phyloP scores from a whole-genome alignment of 2,329 filamentous ascomycete genomes.

The Ophiocordyceps camponoti-saundersi region DNA sequence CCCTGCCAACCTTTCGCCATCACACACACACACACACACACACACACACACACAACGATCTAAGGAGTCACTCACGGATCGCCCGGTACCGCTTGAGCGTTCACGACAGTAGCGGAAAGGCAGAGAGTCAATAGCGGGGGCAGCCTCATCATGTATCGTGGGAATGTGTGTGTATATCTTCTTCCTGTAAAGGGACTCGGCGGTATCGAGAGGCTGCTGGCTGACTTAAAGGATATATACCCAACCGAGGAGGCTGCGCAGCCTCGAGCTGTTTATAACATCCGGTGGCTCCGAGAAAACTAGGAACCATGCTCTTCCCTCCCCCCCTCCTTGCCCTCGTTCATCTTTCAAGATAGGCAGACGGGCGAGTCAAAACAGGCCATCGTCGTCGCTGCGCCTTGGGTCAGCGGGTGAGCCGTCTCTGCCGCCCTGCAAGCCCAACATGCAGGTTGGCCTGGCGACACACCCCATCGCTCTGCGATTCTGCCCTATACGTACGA shows the following conservation, averaged over 20 bases:
- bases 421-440: background rate
- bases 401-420: background rate
- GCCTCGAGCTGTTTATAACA: background rate
- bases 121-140: background rate
- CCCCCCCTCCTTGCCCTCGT: background rate
- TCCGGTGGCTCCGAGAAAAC: background rate
- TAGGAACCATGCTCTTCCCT: background rate
- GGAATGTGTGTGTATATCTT: background rate
- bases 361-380: background rate
- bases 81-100: background rate
- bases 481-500: background rate
- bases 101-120: background rate
- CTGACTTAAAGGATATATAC: background rate
- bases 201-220: background rate
- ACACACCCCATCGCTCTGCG: background rate
- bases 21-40: background rate
- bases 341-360: background rate
- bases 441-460: background rate
- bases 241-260: background rate
- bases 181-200: too few relatives aligned
- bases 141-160: background rate
- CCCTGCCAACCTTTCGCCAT: background rate
- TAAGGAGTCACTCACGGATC: background rate
- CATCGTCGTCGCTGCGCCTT: background rate
- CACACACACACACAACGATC: background rate